These are phyloP conservation scores for Trichosporon coremiiforme DNA, from an alignment of 1,284 basidiomycete species.

Conservation along the genomic window DNA sequence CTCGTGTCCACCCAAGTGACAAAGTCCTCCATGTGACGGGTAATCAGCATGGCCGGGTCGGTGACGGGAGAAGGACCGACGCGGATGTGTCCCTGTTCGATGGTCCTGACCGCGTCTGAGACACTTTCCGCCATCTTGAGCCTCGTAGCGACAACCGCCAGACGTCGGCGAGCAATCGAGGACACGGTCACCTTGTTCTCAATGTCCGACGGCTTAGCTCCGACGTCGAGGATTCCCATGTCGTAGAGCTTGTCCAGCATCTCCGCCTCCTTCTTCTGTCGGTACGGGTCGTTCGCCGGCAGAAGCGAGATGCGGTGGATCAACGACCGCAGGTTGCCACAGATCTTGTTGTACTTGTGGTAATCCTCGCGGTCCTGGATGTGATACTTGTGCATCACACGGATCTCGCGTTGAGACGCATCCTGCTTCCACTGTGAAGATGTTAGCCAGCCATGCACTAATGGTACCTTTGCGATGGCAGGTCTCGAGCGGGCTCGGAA, in stretches of 20 bases:
- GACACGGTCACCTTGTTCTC: slow-evolving; percentile 95
- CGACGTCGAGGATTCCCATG: slow-evolving; percentile 80
- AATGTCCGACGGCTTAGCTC: slow-evolving; percentile 78
- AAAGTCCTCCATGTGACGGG: slow-evolving; percentile 98
- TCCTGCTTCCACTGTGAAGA: slow-evolving; percentile 90
- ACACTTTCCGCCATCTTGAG: slow-evolving; percentile 96
- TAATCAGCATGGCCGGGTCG: slow-evolving; percentile 95
- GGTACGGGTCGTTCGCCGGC: slow-evolving; percentile 86
- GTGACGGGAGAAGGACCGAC: slow-evolving; percentile 95
- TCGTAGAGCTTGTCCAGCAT: slow-evolving; percentile 96
- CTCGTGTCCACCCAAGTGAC: slow-evolving; percentile 99
- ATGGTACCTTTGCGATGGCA: neutral
- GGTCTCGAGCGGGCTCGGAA: slow-evolving; percentile 5
- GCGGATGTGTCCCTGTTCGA: slow-evolving; percentile 97
- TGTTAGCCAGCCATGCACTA: slow-evolving; percentile 15
- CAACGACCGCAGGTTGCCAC: slow-evolving; percentile 80
- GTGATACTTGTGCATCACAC: slow-evolving; percentile 94
- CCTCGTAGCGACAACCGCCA: slow-evolving; percentile 91
- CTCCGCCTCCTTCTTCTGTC: slow-evolving; percentile 78
- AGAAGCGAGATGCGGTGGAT: slow-evolving; percentile 86
- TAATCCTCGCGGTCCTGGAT: slow-evolving; percentile 94
- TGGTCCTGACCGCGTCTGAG: slow-evolving; percentile 90
- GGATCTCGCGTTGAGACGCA: slow-evolving; percentile 86
- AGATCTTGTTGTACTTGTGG: slow-evolving; percentile 89
- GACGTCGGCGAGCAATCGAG: slow-evolving; percentile 84